A percentile compares a stretch with the other conserved stretches of the same genome.
Conservation (phyloP, 495 filamentous ascomycete species). For the Xylaria scruposa region DNA sequence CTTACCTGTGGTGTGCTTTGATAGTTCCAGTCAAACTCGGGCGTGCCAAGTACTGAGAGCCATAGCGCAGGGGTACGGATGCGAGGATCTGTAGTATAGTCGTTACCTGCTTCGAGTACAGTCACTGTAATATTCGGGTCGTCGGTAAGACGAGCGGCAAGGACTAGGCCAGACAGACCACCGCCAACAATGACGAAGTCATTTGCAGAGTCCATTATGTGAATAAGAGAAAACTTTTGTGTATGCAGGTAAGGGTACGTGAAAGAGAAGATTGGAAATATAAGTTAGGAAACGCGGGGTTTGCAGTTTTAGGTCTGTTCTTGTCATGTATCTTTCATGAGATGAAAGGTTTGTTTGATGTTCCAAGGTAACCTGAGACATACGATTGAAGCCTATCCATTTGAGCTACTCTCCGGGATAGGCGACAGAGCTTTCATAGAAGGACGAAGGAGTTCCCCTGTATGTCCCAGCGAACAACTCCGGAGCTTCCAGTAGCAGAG, state of each 20-base stretch:
- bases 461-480: too few relatives aligned
- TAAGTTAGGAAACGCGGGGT: not conserved
- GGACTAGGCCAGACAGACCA: slow-evolving; percentile 61
- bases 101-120: slow-evolving; percentile 61
- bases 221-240: not conserved
- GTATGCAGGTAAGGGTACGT: not conserved
- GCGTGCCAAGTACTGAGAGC: slow-evolving; percentile 49
- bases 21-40: slow-evolving; percentile 60
- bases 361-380: too few relatives aligned
- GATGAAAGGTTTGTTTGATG: not conserved
- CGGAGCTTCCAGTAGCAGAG: not conserved
- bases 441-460: not conserved
- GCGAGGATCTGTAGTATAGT: slow-evolving; percentile 48
- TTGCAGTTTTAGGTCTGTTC: not conserved
- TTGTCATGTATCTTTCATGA: not conserved
- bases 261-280: not conserved
- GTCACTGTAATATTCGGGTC: slow-evolving; percentile 50
- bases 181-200: slow-evolving; percentile 73
- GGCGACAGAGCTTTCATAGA: not conserved
- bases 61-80: slow-evolving; percentile 52
- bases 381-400: not conserved
- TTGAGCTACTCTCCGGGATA: not conserved
- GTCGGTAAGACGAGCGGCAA: slow-evolving; percentile 62
- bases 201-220: not conserved
- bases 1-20: slow-evolving; percentile 49